Evolutionary conservation across 306 rosid genomes (phyloP), one percentile per base, ranked within the genome.

Genomic region (Mimosa pudica): DNA sequence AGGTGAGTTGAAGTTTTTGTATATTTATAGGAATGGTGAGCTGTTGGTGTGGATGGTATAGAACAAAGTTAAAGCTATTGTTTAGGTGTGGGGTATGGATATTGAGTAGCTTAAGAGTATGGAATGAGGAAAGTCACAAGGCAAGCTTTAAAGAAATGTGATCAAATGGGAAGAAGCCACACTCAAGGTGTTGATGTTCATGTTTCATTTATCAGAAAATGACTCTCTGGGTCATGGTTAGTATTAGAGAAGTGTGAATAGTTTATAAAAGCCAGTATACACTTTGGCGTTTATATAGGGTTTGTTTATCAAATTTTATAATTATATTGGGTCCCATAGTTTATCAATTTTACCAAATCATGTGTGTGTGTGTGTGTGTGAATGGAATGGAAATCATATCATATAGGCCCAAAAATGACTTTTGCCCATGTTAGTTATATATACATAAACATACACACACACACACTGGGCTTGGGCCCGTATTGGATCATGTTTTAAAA

Each of bases 41-140:
- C 1, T 71, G 81, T 62, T 62, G 78, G 80, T 60, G 71, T 82
- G 47, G 70, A 60, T 20, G 36, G 65, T 60, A 24, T 24, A 3
- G 13, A 35, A 46, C 67, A 36, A 79, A 63, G 71, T 63, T 74
- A 79, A 35, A 36, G 83, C 45, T 70, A 45, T 10, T 58, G 32
- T 70, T 62, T 3, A 47, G 8, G 20, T 44, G 71, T 84, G 82
- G 82, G 78, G 77, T 55, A 61, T 63, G 84, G 55, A 71, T 81
- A 81, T 89, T 91, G 98, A 91, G 97, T 89, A 89, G 88, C 94
- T 94, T 92, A 63, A 78, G 86, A 84, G 93, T 74, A 89, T 85
- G 80, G 72, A 24, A 82, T 71, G 83, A 74, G 81, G 82, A 73
- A 81, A 85, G 72, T 65, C 33, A 75, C 87, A 89, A 87, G 90